phyloP scores from a whole-genome alignment of 2,329 filamentous ascomycete genomes.

The Samsoniella hepiali region DNA sequence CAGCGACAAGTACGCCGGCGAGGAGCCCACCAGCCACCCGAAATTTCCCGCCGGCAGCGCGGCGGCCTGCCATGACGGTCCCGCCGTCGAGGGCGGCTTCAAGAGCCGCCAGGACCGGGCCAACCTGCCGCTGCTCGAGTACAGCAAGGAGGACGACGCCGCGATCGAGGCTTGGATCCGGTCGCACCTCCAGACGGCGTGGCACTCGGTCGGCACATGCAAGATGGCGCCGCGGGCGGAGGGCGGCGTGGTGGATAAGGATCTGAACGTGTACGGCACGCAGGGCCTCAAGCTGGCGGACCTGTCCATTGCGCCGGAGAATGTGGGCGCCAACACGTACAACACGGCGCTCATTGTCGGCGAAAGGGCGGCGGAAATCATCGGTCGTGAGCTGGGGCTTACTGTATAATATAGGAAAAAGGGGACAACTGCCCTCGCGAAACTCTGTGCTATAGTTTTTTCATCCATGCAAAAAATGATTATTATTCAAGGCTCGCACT shows the following conservation, averaged over 20 bases:
- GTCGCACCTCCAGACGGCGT: conserved; percentile 36
- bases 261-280: conserved; percentile 41
- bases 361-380: conserved; percentile 42
- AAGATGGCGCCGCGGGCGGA: conserved; percentile 40
- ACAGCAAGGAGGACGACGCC: conserved; percentile 44
- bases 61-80: conserved; percentile 43
- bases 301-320: conserved; percentile 32
- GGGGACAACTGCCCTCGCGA: too few relatives aligned
- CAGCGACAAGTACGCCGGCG: conserved; percentile 49
- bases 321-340: conserved; percentile 45
- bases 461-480: not conserved
- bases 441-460: too few relatives aligned
- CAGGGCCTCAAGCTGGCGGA: conserved; percentile 32
- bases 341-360: conserved; percentile 47
- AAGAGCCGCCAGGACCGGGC: conserved; percentile 35
- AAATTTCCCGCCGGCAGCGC: conserved; percentile 38
- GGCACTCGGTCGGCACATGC: conserved; percentile 42
- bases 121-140: conserved; percentile 39
- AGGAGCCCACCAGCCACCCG: conserved; percentile 40
- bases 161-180: conserved; percentile 42
- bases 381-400: conserved; percentile 33
- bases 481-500: not conserved
- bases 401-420: not conserved
- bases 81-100: conserved; percentile 34
- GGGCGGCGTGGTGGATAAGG: conserved; percentile 39